Percentiles rank a stretch among this genome's conserved stretches.
These are phyloP conservation scores for Cymodocea nodosa DNA, from an alignment of 116 monocot species.

Conservation along the genomic window DNA sequence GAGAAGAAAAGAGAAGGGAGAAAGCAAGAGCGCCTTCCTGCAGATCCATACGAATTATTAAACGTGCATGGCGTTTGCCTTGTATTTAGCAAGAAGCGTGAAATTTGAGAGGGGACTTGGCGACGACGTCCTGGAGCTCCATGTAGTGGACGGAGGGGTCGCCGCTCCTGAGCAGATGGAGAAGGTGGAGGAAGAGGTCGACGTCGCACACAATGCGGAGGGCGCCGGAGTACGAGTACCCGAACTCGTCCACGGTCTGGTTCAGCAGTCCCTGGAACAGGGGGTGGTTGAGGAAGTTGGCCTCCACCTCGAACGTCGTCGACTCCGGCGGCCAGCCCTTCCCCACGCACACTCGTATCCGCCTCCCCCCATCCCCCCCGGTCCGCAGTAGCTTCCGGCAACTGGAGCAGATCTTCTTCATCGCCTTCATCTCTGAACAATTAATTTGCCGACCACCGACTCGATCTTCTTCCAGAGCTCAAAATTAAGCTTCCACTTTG, in stretches of 20 bases:
- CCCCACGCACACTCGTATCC: neutral
- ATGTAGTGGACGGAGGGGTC: constrained; percentile 7
- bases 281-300: constrained; percentile 19
- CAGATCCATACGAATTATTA: no score
- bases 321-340: neutral
- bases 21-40: no score
- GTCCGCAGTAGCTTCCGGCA: neutral
- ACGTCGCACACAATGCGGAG: constrained; percentile 18
- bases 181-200: constrained; percentile 12
- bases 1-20: no score
- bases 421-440: neutral
- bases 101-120: no score
- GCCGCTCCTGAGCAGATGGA: constrained; percentile 10
- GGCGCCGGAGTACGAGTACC: constrained; percentile 22
- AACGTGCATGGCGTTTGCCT: no score
- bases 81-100: no score
- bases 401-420: neutral
- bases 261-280: constrained; percentile 16
- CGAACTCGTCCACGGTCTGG: constrained; percentile 19
- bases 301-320: neutral
- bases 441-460: no score
- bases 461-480: no score
- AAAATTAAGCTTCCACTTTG: no score
- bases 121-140: neutral
- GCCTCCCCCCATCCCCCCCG: neutral